A percentile compares a stretch with the other conserved stretches of the same genome.
Evolutionary conservation across 129 eudicot species (phyloP).

Genomic region (Solidago caesia): DNA sequence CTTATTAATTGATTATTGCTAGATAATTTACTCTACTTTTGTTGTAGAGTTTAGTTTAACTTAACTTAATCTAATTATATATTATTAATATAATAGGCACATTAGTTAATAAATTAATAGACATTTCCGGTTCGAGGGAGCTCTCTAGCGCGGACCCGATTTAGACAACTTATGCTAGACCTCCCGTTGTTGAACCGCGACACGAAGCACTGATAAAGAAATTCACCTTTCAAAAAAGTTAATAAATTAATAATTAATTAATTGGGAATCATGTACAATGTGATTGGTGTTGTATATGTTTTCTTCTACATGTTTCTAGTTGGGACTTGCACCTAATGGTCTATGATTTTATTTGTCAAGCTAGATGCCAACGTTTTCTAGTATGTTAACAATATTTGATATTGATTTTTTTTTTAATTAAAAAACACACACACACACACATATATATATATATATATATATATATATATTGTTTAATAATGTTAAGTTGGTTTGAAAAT

Average conservation of each 20-base stretch:
- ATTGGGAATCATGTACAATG: slow-evolving; percentile 15
- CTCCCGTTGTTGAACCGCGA: no score
- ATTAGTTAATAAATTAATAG: not conserved
- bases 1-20: not conserved
- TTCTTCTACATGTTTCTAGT: not conserved
- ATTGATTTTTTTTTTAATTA: not conserved
- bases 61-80: not conserved
- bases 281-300: slow-evolving; percentile 5
- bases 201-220: no score
- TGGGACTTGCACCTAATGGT: slow-evolving; percentile 1
- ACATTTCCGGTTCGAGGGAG: no score
- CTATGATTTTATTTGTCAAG: not conserved
- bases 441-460: no score
- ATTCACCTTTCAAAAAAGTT: not conserved
- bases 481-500: not conserved
- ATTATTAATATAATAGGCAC: not conserved
- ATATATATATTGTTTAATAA: not conserved
- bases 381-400: not conserved
- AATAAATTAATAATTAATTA: not conserved
- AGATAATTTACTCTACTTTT: not conserved
- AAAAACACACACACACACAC: no score
- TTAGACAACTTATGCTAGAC: no score
- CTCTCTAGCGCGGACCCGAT: no score
- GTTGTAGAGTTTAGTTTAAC: not conserved
- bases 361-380: not conserved